Evolutionary conservation across 1,139 yeast genomes (phyloP).

Genomic region (Zygosaccharomyces pseudobailii): DNA sequence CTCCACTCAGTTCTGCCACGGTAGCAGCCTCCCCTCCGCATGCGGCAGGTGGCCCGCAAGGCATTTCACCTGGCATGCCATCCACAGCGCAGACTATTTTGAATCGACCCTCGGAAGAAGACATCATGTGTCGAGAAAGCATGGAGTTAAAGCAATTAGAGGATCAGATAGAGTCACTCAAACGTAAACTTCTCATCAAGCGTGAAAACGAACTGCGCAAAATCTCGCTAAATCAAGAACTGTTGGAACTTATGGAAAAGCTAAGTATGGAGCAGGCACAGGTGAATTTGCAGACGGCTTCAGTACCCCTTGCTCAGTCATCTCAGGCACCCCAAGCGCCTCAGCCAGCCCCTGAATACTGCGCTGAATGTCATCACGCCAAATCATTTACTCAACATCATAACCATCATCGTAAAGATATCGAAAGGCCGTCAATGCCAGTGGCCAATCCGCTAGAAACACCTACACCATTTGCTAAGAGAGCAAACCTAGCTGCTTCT

Average conservation of each 20-base stretch:
- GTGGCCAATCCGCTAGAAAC: slow-evolving; percentile 12
- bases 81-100: slow-evolving; percentile 4
- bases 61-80: slow-evolving; percentile 1
- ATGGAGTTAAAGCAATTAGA: slow-evolving; percentile 29
- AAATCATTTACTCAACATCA: not conserved
- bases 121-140: slow-evolving; percentile 29
- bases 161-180: slow-evolving; percentile 27
- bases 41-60: not conserved
- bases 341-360: slow-evolving; percentile 6
- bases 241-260: slow-evolving; percentile 22
- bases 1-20: not conserved
- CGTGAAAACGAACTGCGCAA: slow-evolving; percentile 32
- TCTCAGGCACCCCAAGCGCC: not conserved
- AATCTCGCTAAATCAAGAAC: slow-evolving; percentile 27
- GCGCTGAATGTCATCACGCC: slow-evolving; percentile 11
- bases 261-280: slow-evolving; percentile 8
- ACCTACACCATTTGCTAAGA: slow-evolving; percentile 12
- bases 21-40: slow-evolving; percentile 1
- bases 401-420: slow-evolving; percentile 2
- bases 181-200: slow-evolving; percentile 25
- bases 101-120: slow-evolving; percentile 26
- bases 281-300: slow-evolving; percentile 1
- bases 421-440: slow-evolving; percentile 7
- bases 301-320: slow-evolving; percentile 1
- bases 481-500: slow-evolving; percentile 5